Base-by-base conservation (phyloP, 2,329 filamentous ascomycete species). In the Chaetomiaceae sp. region DNA sequence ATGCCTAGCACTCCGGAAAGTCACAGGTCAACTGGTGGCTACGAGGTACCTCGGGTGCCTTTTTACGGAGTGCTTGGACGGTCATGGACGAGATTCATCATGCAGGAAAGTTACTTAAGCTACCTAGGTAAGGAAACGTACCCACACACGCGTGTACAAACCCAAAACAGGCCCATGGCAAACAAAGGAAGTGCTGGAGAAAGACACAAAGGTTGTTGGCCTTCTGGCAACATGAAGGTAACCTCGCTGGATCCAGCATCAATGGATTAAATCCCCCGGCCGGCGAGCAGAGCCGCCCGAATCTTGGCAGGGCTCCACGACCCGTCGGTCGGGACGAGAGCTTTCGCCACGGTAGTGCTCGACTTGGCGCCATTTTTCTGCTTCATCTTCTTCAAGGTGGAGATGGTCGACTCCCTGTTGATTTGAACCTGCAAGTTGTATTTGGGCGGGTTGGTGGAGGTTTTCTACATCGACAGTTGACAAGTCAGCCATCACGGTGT, bases 351-450 rank as follows among this genome's bases (percentile, higher is more conserved):
- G 1, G 27, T 33, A 19, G 43, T 45, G 19, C 43, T 19, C 4
- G 11, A 34, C 4, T 45, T 33, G 27, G n/a, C n/a, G n/a, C 29
- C 29, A 22, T 8, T 34, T 19, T 45, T 45, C 27, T 33, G 15
- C 29, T 45, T 45, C 43, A 34, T 33, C 27, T 4, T 20, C 27
- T 45, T 45, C 27, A 45, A 33, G 29, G 11, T 45, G 43, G 17
- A 22, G 19, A 45, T 45, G 6, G 43, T 45, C 15, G 43, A 33
- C 19, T 34, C 17, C 17, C 29, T 33, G 43, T 34, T 45, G 19
- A 45, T 9, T 20, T 45, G 29, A 34, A 45, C 43, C 43, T 45
- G 43, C 17, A 45, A 33, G 43, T 45, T 45, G 43, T 34, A 45
- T 6, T 34, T 33, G 43, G 27, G 43, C 8, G 29, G 29, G 12